phyloP scores from a whole-genome alignment of 225 moss, liverwort and hornwort species.

The Marchantia paleacea region DNA sequence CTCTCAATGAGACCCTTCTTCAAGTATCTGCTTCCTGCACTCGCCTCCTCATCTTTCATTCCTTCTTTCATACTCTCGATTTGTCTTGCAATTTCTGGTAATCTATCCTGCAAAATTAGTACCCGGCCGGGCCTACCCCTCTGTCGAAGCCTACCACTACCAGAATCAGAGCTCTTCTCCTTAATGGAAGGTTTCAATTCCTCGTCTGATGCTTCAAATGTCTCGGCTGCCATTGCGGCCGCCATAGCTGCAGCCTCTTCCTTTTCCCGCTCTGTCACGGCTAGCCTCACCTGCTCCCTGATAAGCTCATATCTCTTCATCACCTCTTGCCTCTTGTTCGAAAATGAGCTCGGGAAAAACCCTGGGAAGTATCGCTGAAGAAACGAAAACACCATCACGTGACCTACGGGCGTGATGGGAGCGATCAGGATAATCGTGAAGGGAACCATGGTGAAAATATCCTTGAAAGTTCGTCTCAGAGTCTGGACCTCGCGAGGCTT shows the following conservation, averaged over 20 bases:
- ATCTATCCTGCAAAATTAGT: slow-evolving; percentile 54
- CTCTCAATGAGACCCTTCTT: slow-evolving; percentile 41
- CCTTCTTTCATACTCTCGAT: slow-evolving; percentile 48
- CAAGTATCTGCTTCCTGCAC: slow-evolving; percentile 31
- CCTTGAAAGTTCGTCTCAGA: slow-evolving; percentile 42
- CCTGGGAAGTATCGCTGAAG: slow-evolving; percentile 57
- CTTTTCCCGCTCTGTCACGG: slow-evolving; percentile 50
- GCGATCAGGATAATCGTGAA: slow-evolving; percentile 56
- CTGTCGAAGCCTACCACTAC: slow-evolving; percentile 30
- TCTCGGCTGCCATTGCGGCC: slow-evolving; percentile 48
- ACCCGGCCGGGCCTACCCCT: slow-evolving; percentile 41
- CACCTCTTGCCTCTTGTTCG: slow-evolving; percentile 51
- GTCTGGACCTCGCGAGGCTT: slow-evolving; percentile 57
- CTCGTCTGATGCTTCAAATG: slow-evolving; percentile 51
- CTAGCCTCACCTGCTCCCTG: slow-evolving; percentile 46
- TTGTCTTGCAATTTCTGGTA: slow-evolving; percentile 49
- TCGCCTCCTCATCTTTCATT: slow-evolving; percentile 39
- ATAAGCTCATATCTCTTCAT: slow-evolving; percentile 57
- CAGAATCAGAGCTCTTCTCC: slow-evolving; percentile 7
- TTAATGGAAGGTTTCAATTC: slow-evolving; percentile 28
- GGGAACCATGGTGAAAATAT: slow-evolving; percentile 51
- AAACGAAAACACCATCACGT: slow-evolving; percentile 57
- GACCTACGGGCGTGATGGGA: slow-evolving; percentile 50
- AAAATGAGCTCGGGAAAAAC: slow-evolving; percentile 56
- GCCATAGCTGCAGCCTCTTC: slow-evolving; percentile 52